Evolutionary conservation across 495 filamentous ascomycete species (phyloP).

Genomic region (Aspergillus avenaceus): DNA sequence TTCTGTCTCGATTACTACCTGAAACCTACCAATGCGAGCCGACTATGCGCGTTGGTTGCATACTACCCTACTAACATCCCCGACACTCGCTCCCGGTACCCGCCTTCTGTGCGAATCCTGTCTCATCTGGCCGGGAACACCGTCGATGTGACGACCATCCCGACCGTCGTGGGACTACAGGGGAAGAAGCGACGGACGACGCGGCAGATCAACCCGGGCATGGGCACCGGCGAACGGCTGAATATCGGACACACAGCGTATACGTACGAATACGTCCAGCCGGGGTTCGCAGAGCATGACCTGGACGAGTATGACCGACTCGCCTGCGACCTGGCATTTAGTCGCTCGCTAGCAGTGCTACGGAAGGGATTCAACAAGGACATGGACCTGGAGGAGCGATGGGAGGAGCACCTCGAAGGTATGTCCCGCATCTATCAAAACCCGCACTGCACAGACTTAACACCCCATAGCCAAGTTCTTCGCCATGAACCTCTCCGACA

Average conservation of each 20-base stretch:
- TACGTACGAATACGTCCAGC: conserved; percentile 42
- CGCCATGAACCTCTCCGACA: conserved; percentile 35
- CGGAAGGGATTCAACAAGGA: conserved; percentile 57
- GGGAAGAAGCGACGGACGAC: conserved; percentile 50
- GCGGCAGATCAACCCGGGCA: conserved; percentile 47
- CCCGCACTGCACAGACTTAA: background rate
- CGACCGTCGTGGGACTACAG: conserved; percentile 60
- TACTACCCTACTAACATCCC: conserved; percentile 59
- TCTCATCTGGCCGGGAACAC: conserved; percentile 52
- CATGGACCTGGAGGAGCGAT: conserved; percentile 52
- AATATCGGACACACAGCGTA: conserved; percentile 38
- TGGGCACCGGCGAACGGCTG: conserved; percentile 48
- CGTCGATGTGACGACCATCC: conserved; percentile 39
- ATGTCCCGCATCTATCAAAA: conserved; percentile 4
- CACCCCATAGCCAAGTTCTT: conserved; percentile 42
- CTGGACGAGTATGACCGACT: conserved; percentile 50
- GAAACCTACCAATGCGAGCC: conserved; percentile 40
- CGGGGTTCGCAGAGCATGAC: conserved; percentile 58
- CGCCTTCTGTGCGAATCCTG: conserved; percentile 42
- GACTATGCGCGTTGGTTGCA: conserved; percentile 50
- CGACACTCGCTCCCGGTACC: conserved; percentile 42
- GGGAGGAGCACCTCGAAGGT: conserved; percentile 59
- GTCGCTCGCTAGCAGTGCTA: conserved; percentile 46
- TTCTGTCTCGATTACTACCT: conserved; percentile 51
- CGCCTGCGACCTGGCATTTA: conserved; percentile 50